Evolutionary conservation across 2,329 filamentous ascomycete species (phyloP).

Genomic region (Talaromyces piceae): DNA sequence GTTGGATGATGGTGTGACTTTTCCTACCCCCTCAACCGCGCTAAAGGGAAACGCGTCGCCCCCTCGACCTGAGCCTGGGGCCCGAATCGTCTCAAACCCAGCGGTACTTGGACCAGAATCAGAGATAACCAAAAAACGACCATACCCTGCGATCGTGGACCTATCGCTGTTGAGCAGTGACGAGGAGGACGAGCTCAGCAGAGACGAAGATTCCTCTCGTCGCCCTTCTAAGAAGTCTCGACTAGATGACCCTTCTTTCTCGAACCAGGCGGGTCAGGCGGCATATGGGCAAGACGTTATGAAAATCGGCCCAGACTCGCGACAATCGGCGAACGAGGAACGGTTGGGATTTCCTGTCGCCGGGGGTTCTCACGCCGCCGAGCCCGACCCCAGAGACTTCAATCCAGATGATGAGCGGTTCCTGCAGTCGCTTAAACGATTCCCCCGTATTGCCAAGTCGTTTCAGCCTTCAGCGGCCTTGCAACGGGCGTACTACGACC

Average conservation of each 20-base stretch:
- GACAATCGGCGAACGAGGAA: not conserved
- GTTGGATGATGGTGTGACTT: not conserved
- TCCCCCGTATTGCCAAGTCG: constrained; percentile 36
- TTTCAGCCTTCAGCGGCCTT: constrained; percentile 33
- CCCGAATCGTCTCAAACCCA: not conserved
- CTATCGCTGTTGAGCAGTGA: constrained; percentile 36
- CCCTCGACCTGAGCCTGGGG: not conserved
- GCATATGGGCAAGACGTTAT: constrained; percentile 1
- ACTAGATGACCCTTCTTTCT: not conserved
- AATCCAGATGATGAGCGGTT: constrained; percentile 8
- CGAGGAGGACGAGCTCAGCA: constrained; percentile 8
- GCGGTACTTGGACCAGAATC: constrained; percentile 39
- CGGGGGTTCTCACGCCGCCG: not conserved
- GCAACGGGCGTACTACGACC: constrained; percentile 49
- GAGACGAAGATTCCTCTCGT: constrained; percentile 39
- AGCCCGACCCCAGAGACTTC: constrained; percentile 6
- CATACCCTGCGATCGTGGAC: constrained; percentile 48
- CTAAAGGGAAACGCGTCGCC: not conserved
- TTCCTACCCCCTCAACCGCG: not conserved
- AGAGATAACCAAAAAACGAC: constrained; percentile 49
- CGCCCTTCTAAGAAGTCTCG: constrained; percentile 19
- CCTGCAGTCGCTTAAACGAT: constrained; percentile 18
- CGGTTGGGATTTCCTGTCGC: constrained; percentile 1
- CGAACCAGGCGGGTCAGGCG: not conserved
- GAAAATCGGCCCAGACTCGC: constrained; percentile 5